Evolutionary conservation across 208 protist species (phyloP), one percentile per base, ranked within the genome.

Genomic region (Balamuthia mandrillaris): DNA sequence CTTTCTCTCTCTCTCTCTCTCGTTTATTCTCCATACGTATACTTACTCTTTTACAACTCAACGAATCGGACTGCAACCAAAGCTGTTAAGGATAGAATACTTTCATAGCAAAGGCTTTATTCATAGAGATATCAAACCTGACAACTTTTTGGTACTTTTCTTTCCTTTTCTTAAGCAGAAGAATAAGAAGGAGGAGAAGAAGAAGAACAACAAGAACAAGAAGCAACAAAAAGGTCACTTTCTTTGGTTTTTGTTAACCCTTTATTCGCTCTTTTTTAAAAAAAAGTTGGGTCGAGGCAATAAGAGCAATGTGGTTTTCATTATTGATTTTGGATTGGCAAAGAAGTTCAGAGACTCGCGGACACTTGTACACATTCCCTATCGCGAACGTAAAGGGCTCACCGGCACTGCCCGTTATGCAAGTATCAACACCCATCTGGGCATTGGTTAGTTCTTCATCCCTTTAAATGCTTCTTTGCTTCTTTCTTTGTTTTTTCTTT

Each of bases 71-170:
- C 24, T 31, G 18, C n/a, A 63, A 35, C 31, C 56, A 33, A 66
- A 88, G 89, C 52, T 95, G 12, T 78, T 66, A 45, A 89, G 98
- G n/a, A 84, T 99, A 16, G 96, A 99, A 92, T 98, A 96, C 88
- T 87, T 99, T 27, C 98, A 99, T 91, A 92, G 89, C 1, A 97
- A 97, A 56, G 95, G 95, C 72, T 99, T 98, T 85, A 94, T 99
- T 61, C 98, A 99, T 88, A 93, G 98, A 39, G 92, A 95, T 79
- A 88, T 98, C 44, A 98, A 98, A 90, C 98, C 98, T 16, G 98
- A 99, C 88, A 99, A 99, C 92, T 99, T 99, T 81, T 90, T 99
- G 12, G 95, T 99, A 63, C 98, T n/a, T n/a, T n/a, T n/a, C n/a
- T n/a, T n/a, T n/a, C n/a, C n/a, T n/a, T n/a, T n/a, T n/a, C n/a